These are phyloP conservation scores for Monilinia aucupariae DNA, from an alignment of 2,329 filamentous ascomycete species.

Conservation along the genomic window DNA sequence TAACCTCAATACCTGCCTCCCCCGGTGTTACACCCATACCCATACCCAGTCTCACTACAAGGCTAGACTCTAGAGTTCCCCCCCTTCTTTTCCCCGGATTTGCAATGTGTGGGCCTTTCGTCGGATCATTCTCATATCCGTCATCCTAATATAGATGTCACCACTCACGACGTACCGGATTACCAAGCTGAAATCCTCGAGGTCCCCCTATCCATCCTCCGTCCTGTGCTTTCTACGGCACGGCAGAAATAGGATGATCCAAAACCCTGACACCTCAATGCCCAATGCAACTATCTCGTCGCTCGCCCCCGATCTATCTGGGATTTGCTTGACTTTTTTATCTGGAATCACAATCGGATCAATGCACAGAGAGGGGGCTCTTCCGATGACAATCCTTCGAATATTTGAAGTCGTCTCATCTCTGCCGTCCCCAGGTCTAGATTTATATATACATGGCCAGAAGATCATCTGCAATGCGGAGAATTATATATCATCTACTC, in stretches of 20 bases:
- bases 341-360: background rate
- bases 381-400: background rate
- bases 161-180: background rate
- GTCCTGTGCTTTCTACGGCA: background rate
- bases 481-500: background rate
- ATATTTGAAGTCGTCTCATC: background rate
- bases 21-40: no score
- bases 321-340: background rate
- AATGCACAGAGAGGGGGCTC: background rate
- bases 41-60: background rate
- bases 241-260: background rate
- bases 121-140: no score
- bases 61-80: background rate
- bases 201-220: no score
- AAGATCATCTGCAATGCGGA: slow-evolving; percentile 7
- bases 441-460: background rate
- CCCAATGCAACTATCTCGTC: background rate
- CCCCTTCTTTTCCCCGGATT: slow-evolving; percentile 16
- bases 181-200: background rate
- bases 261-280: slow-evolving; percentile 6
- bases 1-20: no score
- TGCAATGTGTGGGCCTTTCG: background rate
- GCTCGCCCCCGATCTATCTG: background rate
- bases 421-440: background rate
- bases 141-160: background rate